Conservation (phyloP, 805 yeast genomes). For the Wickerhamomyces bisporus region DNA sequence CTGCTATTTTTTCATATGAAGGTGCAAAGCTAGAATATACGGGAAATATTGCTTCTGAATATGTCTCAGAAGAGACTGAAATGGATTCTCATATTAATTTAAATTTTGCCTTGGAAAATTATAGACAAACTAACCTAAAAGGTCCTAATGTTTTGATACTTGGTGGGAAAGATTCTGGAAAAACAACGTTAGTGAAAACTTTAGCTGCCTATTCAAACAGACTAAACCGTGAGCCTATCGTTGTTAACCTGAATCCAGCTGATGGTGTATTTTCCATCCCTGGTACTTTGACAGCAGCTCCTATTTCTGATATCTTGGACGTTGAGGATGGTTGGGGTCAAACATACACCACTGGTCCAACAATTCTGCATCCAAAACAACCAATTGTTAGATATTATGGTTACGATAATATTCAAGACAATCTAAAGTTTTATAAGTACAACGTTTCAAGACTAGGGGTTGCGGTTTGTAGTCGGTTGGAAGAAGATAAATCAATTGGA, state of each 20-base stretch:
- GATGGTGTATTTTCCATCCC: constrained; percentile 72
- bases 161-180: constrained; percentile 74
- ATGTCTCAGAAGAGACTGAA: constrained; percentile 66
- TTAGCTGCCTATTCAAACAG: constrained; percentile 73
- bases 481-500: constrained; percentile 40
- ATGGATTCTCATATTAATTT: constrained; percentile 60
- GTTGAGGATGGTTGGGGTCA: constrained; percentile 78
- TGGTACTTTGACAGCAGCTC: constrained; percentile 80
- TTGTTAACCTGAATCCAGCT: constrained; percentile 74
- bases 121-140: constrained; percentile 28
- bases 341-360: constrained; percentile 68
- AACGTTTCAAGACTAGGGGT: constrained; percentile 27
- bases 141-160: constrained; percentile 55
- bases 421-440: constrained; percentile 29
- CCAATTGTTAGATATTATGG: constrained; percentile 86
- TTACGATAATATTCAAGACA: constrained; percentile 50
- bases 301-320: constrained; percentile 76
- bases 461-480: constrained; percentile 38
- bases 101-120: constrained; percentile 69
- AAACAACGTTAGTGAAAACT: constrained; percentile 66
- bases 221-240: constrained; percentile 59
- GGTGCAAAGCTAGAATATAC: constrained; percentile 51
- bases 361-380: constrained; percentile 77
- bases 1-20: constrained; percentile 53
- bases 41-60: constrained; percentile 46